A percentile compares a stretch with the other conserved stretches of the same genome.
These are phyloP conservation scores for Wickerhamiella kurtzmanii DNA, from an alignment of 805 yeast species.

Conservation along the genomic window DNA sequence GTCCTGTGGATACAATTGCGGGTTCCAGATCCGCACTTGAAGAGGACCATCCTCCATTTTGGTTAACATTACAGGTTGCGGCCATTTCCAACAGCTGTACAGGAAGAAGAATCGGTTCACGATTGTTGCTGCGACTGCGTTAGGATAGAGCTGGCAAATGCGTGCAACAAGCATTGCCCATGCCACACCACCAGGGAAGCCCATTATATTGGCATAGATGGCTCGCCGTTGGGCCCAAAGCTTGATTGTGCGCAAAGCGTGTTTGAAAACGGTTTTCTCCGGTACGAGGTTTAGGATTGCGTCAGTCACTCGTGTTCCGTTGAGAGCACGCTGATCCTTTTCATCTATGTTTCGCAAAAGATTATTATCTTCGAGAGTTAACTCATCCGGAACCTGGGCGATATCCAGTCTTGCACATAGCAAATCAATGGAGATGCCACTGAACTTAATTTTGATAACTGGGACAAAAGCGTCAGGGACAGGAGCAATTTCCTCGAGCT, in stretches of 20 bases:
- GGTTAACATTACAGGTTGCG: constrained; percentile 87
- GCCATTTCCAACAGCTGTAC: constrained; percentile 90
- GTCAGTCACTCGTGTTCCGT: constrained; percentile 96
- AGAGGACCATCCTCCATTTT: constrained; percentile 95
- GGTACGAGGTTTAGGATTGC: constrained; percentile 84
- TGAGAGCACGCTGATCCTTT: constrained; percentile 73
- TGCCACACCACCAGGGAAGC: constrained; percentile 99
- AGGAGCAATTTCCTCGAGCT: constrained; percentile 77
- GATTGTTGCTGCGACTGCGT: constrained; percentile 85
- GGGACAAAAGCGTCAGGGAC: constrained; percentile 99
- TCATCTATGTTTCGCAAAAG: constrained; percentile 80
- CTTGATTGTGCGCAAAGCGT: constrained; percentile 83
- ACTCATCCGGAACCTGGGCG: constrained; percentile 63
- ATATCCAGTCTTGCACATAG: constrained; percentile 72
- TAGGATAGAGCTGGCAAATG: constrained; percentile 91
- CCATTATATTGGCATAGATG: constrained; percentile 85
- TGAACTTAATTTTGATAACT: constrained; percentile 74
- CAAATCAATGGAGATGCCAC: constrained; percentile 87
- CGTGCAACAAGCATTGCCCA: constrained; percentile 99
- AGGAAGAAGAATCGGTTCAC: constrained; percentile 83
- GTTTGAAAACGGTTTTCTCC: constrained; percentile 80
- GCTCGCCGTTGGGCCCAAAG: constrained; percentile 96
- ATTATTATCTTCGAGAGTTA: constrained; percentile 74
- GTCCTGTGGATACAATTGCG: constrained; percentile 77
- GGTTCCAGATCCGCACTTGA: constrained; percentile 95